Base-by-base conservation (phyloP, 2,329 filamentous ascomycete species). In the Aspergillus terreus region DNA sequence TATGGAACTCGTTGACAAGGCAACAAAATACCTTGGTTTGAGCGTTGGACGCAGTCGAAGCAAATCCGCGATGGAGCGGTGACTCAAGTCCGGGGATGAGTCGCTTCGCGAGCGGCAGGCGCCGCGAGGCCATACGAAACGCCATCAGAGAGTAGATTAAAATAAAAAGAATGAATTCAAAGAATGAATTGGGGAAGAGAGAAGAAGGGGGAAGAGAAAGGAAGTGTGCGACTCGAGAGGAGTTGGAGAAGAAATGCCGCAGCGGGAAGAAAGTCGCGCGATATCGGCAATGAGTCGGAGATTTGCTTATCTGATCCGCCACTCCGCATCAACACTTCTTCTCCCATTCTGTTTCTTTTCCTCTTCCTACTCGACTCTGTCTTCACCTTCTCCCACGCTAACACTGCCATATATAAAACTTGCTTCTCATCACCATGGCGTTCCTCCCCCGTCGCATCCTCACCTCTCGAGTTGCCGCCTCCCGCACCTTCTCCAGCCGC, bases 391-490 rank as follows among this genome's bases (percentile, higher is more conserved):
- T 30, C 27, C 10, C 10, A 30, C 7, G 10, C 27, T 30, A 4
- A 30, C 6, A 10, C 40, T 11, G 25, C 17, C 36, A 43, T 46
- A 44, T 46, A 38, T 32, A 56, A 33, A 25, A 65, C 65, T 61
- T 14, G 57, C 0, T 52, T 51, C 33, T 62, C 46, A 2, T n/a
- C 35, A 15, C 35, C 35, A 38, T 17, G 14, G 15, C 15, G 35
- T 38, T 17, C 35, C 35, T 38, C 15, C 12, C 14, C 0, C 35
- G 35, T 38, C 73, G 62, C 68, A 71, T 52, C 59, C 73, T 56
- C 82, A 80, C 72, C 35, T 61, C 61, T 50, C 49, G 64, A 75
- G 15, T 38, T 11, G 44, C 49, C 56, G 3, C 58, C 30, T 30
- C 55, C 12, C 63, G 64, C 9, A 49, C 58, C 6, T 58, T 71